Evolutionary conservation across 2,329 filamentous ascomycete genomes (phyloP), one percentile per base, ranked within the genome.

Genomic region (Fusarium sp.): DNA sequence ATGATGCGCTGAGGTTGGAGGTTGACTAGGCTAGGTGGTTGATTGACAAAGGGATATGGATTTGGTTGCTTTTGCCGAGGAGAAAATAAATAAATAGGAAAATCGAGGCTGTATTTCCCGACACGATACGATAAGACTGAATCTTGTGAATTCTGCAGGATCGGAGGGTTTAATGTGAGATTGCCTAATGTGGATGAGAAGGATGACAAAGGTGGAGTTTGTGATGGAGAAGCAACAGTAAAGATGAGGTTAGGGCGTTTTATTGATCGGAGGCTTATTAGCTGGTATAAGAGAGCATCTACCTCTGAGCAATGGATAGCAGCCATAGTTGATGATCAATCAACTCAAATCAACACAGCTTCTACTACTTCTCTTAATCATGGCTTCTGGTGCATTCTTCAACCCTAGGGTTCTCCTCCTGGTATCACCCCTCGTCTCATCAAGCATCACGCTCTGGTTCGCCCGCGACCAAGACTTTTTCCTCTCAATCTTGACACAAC

Each of bases 1-100:
- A 90, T 62, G 87, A 89, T 74, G 86, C 87, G 3, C 67, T 89
- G 69, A 78, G 86, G 46, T 67, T 89, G 42, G 87, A 89, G 68
- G 70, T 89, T 41, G 62, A 72, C n/a, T 60, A 61, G 24, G n/a
- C n/a, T 60, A 41, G 19, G n/a, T 63, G 22, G 41, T 45, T 19
- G 19, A 19, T 19, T 19, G 19, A 19, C 19, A 19, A 11, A 12
- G 31, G 31, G 31, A 32, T 32, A 12, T 7, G 6, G 31, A 34
- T 13, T 7, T 34, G 6, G 31, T 38, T 43, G n/a, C 11, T 11
- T 7, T 29, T 7, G 7, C 15, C 10, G 19, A 19, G n/a, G 29
- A 54, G 39, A 65, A 40, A 65, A 65, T 42, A 22, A 65, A 65
- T 42, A 22, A 22, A 38, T 24, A 50, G 39, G 39, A 45, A 52